Evolutionary conservation across 139 green algal genomes (phyloP).

Genomic region (Coelastrella sp.): DNA sequence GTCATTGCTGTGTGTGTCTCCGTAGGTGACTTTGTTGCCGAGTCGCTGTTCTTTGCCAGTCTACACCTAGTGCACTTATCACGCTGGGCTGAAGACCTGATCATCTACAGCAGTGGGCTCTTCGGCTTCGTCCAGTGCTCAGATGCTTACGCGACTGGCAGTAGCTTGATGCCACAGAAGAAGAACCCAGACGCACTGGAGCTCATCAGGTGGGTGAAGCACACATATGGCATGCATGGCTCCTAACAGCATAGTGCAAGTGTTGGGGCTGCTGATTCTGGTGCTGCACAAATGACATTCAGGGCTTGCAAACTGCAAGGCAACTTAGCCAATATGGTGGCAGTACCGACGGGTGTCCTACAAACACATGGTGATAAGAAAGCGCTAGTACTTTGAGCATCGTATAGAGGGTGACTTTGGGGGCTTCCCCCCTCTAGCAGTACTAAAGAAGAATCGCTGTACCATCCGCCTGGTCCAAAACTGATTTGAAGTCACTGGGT

Average conservation of each 20-base stretch:
- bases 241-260: neutral
- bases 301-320: no score
- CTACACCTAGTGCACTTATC: constrained; percentile 92
- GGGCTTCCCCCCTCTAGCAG: neutral
- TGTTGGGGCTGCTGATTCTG: no score
- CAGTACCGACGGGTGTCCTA: no score
- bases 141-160: constrained; percentile 97
- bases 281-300: no score
- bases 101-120: constrained; percentile 93
- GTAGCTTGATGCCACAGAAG: constrained; percentile 99
- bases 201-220: constrained; percentile 83
- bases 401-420: no score
- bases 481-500: no score
- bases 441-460: no score
- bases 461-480: no score
- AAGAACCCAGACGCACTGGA: constrained; percentile 99
- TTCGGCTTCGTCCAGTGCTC: constrained; percentile 95
- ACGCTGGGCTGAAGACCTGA: constrained; percentile 96
- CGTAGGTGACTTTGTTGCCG: constrained; percentile 92
- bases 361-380: no score
- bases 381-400: no score
- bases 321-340: no score
- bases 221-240: no score
- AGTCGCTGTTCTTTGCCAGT: constrained; percentile 89
- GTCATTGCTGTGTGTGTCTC: neutral